Percentiles rank a stretch among this genome's conserved stretches.
phyloP scores from a whole-genome alignment of 2,329 filamentous ascomycete genomes.

The Fusarium liriodendri region DNA sequence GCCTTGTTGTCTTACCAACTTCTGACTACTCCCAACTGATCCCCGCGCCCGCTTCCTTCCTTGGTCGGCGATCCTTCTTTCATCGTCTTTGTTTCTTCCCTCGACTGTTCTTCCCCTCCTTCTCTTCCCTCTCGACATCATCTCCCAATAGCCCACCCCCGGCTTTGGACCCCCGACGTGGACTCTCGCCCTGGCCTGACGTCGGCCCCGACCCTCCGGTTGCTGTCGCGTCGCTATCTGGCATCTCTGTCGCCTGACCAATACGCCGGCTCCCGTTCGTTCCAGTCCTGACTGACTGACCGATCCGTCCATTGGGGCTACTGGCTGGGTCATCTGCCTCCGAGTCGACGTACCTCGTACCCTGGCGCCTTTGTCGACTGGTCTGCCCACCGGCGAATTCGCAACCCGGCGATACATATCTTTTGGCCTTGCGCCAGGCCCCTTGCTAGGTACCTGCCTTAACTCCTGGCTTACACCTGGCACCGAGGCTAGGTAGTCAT shows the following conservation, averaged over 20 bases:
- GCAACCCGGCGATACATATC: constrained; percentile 30
- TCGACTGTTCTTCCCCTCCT: constrained; percentile 2
- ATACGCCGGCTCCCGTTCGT: constrained; percentile 31
- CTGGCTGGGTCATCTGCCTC: constrained; percentile 37
- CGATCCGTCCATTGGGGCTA: constrained; percentile 30
- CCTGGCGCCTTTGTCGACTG: constrained; percentile 31
- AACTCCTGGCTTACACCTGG: constrained; percentile 18
- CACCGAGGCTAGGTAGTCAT: constrained; percentile 8
- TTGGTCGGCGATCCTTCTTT: constrained; percentile 23
- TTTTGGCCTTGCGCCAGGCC: constrained; percentile 6
- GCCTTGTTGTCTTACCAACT: constrained; percentile 34
- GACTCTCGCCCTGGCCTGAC: constrained; percentile 20
- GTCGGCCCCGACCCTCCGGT: constrained; percentile 34
- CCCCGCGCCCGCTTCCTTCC: constrained; percentile 28
- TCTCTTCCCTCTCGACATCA: neutral
- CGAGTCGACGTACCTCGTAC: constrained; percentile 29
- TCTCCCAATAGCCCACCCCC: neutral
- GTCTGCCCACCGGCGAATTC: constrained; percentile 35
- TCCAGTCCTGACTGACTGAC: constrained; percentile 22
- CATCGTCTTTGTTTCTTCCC: constrained; percentile 14
- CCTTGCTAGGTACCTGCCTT: constrained; percentile 11
- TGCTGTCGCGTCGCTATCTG: constrained; percentile 38
- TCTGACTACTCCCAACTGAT: constrained; percentile 26
- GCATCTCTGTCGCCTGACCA: constrained; percentile 35
- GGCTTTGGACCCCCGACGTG: constrained; percentile 2